Percentiles rank a stretch among this genome's conserved stretches.
Evolutionary conservation across 1,284 basidiomycete species (phyloP).

Genomic region (Acaromyces ingoldii): DNA sequence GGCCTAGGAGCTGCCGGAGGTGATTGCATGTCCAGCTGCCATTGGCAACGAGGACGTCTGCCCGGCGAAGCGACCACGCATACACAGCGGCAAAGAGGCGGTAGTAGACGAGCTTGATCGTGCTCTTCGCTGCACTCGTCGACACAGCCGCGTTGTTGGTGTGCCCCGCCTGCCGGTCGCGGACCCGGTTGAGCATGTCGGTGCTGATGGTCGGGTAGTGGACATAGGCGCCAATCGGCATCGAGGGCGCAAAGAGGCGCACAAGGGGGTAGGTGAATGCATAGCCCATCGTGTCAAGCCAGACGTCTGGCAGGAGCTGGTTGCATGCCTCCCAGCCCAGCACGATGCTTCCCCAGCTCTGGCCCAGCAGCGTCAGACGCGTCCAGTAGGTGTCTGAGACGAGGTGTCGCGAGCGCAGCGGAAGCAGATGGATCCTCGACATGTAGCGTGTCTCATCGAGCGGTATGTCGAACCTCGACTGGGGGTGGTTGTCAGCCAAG

Average conservation of each 20-base stretch:
- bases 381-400: constrained; percentile 81
- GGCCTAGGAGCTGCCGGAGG: constrained; percentile 56
- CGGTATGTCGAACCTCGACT: constrained; percentile 78
- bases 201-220: constrained; percentile 93
- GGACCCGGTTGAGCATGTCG: constrained; percentile 83
- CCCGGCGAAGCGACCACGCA: constrained; percentile 66
- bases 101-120: constrained; percentile 80
- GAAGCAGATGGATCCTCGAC: constrained; percentile 69
- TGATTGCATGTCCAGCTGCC: constrained; percentile 91
- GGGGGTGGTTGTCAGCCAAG: background rate
- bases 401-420: constrained; percentile 65
- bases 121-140: constrained; percentile 60
- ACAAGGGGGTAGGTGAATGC: constrained; percentile 85
- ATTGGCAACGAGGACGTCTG: constrained; percentile 77
- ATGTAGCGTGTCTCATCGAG: constrained; percentile 54
- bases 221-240: constrained; percentile 81
- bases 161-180: constrained; percentile 58
- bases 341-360: constrained; percentile 78
- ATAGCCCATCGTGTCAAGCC: constrained; percentile 98
- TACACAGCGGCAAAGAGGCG: constrained; percentile 79
- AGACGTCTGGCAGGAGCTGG: constrained; percentile 75
- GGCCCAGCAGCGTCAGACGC: constrained; percentile 81
- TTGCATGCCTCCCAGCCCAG: constrained; percentile 74
- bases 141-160: constrained; percentile 63
- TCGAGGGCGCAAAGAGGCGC: constrained; percentile 58